A percentile compares a stretch with the other conserved stretches of the same genome.
Evolutionary conservation across 495 filamentous ascomycete genomes (phyloP).

Genomic region (Chaetomidium leptoderma): DNA sequence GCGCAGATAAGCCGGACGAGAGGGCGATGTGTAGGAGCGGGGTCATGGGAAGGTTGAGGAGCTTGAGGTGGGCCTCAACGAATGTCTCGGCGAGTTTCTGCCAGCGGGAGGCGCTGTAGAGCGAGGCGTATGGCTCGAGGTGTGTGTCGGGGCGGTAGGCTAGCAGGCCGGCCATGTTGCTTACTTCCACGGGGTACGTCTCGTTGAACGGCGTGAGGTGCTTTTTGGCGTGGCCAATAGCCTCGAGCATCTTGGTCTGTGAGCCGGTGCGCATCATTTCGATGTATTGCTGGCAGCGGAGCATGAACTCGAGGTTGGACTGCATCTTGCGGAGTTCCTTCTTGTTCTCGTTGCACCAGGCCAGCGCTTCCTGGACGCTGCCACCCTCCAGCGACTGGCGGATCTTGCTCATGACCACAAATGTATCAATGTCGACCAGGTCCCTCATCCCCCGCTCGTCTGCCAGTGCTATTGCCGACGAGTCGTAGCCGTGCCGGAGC

Average conservation of each 20-base stretch:
- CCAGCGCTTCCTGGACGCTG: conserved; percentile 72
- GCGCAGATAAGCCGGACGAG: conserved; percentile 83
- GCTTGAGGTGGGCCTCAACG: conserved; percentile 75
- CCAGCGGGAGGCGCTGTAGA: conserved; percentile 74
- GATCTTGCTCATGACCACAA: conserved; percentile 75
- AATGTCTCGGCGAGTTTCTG: conserved; percentile 73
- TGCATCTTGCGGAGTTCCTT: conserved; percentile 76
- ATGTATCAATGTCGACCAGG: conserved; percentile 84
- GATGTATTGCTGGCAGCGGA: conserved; percentile 93
- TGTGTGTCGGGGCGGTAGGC: conserved; percentile 62
- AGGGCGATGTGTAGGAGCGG: conserved; percentile 91
- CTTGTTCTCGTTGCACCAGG: conserved; percentile 91
- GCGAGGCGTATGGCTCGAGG: conserved; percentile 40
- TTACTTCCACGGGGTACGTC: conserved; percentile 62
- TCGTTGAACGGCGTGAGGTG: conserved; percentile 65
- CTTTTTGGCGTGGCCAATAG: conserved; percentile 76
- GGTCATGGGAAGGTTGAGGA: conserved; percentile 74
- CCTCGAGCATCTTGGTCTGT: conserved; percentile 60
- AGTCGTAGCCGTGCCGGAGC: conserved; percentile 73
- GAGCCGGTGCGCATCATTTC: conserved; percentile 71
- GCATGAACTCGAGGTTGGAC: conserved; percentile 88
- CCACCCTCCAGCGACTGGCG: conserved; percentile 63
- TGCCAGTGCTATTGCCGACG: conserved; percentile 71
- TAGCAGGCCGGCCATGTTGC: conserved; percentile 73
- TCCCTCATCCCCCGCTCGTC: conserved; percentile 60